phyloP scores from a whole-genome alignment of 2,329 filamentous ascomycete species.

The Talaromyces sp. region DNA sequence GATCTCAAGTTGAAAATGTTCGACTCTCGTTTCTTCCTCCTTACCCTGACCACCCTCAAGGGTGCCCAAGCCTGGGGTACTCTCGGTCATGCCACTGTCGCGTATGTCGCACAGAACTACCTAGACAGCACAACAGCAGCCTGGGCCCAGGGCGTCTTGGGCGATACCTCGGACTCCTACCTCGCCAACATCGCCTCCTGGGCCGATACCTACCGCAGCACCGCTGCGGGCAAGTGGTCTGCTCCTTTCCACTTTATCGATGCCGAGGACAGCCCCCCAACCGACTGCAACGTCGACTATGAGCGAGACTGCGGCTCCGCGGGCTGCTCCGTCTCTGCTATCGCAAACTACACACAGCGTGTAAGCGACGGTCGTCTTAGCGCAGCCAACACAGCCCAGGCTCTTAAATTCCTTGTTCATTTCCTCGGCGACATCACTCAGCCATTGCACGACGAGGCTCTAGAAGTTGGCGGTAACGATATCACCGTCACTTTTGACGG shows the following conservation, averaged over 20 bases:
- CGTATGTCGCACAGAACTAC: slow-evolving; percentile 53
- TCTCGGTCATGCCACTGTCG: slow-evolving; percentile 55
- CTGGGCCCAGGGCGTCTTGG: slow-evolving; percentile 47
- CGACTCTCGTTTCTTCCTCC: not conserved
- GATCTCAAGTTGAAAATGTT: not conserved
- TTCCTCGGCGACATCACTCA: slow-evolving; percentile 22
- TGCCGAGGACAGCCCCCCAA: slow-evolving; percentile 48
- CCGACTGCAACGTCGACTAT: slow-evolving; percentile 48
- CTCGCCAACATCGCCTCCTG: slow-evolving; percentile 53
- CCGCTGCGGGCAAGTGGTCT: slow-evolving; percentile 47
- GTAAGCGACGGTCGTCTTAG: slow-evolving; percentile 1
- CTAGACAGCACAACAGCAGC: slow-evolving; percentile 42
- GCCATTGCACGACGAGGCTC: slow-evolving; percentile 20
- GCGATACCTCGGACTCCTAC: slow-evolving; percentile 45
- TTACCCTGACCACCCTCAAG: slow-evolving; percentile 15
- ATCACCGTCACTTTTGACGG: slow-evolving; percentile 19
- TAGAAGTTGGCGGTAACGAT: slow-evolving; percentile 17
- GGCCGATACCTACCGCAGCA: slow-evolving; percentile 53
- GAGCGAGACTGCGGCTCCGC: slow-evolving; percentile 50
- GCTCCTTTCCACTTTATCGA: slow-evolving; percentile 53
- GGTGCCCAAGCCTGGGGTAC: slow-evolving; percentile 48
- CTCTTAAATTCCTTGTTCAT: slow-evolving; percentile 20
- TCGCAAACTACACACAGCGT: slow-evolving; percentile 47
- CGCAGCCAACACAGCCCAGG: slow-evolving; percentile 8
- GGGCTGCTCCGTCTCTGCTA: slow-evolving; percentile 53